phyloP scores from a whole-genome alignment of 2,329 filamentous ascomycete genomes.

The Ophidiomyces ophidiicola region DNA sequence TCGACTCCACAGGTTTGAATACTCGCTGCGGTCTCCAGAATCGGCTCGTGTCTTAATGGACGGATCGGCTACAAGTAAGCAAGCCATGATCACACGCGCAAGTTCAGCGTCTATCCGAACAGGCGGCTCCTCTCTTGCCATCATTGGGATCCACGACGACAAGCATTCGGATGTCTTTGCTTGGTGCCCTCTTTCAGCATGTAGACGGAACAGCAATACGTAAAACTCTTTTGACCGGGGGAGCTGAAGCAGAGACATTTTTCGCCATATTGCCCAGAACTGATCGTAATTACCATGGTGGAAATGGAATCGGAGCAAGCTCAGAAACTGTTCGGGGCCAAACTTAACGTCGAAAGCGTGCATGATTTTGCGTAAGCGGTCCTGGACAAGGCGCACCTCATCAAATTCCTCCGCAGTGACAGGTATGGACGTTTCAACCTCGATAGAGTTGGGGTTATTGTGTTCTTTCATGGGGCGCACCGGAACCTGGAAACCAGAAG shows the following conservation, averaged over 20 bases:
- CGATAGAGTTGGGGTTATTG: constrained; percentile 28
- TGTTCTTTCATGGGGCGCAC: constrained; percentile 27
- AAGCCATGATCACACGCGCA: constrained; percentile 40
- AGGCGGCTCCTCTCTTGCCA: constrained; percentile 43
- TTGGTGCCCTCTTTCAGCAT: constrained; percentile 37
- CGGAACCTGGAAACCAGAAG: constrained; percentile 31
- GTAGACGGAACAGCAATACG: constrained; percentile 39
- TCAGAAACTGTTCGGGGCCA: constrained; percentile 21
- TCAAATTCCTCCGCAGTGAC: constrained; percentile 12
- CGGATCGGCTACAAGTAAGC: constrained; percentile 46
- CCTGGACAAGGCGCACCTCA: constrained; percentile 15
- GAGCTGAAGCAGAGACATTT: constrained; percentile 40
- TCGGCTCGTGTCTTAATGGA: constrained; percentile 29
- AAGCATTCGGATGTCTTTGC: constrained; percentile 35
- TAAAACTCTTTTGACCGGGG: constrained; percentile 46
- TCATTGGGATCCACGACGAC: constrained; percentile 48
- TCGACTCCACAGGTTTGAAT: constrained; percentile 12
- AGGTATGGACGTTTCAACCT: constrained; percentile 18
- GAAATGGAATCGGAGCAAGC: constrained; percentile 27
- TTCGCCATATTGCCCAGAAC: constrained; percentile 51
- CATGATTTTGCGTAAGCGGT: constrained; percentile 23
- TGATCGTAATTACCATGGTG: constrained; percentile 40
- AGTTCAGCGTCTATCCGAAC: constrained; percentile 38
- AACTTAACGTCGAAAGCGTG: constrained; percentile 22
- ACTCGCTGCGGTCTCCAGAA: constrained; percentile 10